Conservation (phyloP, 129 eudicot species). For the Flaveria brownii region DNA sequence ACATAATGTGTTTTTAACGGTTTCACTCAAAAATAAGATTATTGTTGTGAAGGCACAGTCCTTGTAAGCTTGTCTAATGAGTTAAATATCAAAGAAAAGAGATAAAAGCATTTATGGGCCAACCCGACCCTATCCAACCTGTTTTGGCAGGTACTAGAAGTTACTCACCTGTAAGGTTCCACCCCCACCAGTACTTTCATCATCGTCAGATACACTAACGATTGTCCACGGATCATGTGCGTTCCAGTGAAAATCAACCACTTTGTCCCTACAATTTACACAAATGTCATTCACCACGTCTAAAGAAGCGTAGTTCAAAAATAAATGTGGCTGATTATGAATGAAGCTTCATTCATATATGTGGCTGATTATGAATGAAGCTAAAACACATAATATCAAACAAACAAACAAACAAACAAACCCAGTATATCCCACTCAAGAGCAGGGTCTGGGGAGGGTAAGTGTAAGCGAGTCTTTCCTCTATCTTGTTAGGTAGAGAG, state of each 20-base stretch:
- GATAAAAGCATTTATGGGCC: neutral
- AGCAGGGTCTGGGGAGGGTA: no score
- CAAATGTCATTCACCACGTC: neutral
- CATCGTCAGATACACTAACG: no score
- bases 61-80: neutral
- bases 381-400: neutral
- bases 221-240: no score
- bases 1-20: neutral
- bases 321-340: neutral
- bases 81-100: neutral
- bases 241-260: no score
- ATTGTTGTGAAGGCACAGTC: neutral
- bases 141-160: neutral
- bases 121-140: neutral
- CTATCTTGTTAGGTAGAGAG: no score
- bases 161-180: neutral
- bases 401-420: no score
- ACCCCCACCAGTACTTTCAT: no score
- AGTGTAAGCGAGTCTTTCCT: no score
- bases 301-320: neutral
- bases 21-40: neutral
- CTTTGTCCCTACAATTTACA: neutral
- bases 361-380: neutral
- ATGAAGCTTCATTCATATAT: neutral
- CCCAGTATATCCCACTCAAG: no score